Conservation (phyloP, 805 yeast genomes). For the Wickerhamiella lipophila region DNA sequence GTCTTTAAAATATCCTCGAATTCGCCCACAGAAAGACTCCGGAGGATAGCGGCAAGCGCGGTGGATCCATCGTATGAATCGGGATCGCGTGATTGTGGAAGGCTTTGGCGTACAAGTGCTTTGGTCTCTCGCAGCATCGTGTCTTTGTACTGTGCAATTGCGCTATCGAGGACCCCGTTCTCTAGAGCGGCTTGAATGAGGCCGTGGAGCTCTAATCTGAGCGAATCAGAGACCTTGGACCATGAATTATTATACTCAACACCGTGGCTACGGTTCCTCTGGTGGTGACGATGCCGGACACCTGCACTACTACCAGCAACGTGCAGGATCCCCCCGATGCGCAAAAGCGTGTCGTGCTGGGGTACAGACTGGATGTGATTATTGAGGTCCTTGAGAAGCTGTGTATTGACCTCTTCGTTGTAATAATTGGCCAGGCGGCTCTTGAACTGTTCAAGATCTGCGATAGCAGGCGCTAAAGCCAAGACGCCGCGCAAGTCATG, state of each 20-base stretch:
- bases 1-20: slow-evolving; percentile 56
- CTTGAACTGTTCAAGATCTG: neutral
- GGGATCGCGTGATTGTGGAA: slow-evolving; percentile 35
- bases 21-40: slow-evolving; percentile 57
- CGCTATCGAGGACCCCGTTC: slow-evolving; percentile 47
- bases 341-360: slow-evolving; percentile 36
- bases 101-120: slow-evolving; percentile 47
- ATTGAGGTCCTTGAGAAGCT: slow-evolving; percentile 50
- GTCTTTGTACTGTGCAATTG: slow-evolving; percentile 55
- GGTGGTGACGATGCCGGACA: neutral
- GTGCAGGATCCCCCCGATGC: slow-evolving; percentile 32
- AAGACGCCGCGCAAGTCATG: slow-evolving; percentile 6
- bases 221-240: slow-evolving; percentile 30
- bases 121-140: slow-evolving; percentile 59
- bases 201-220: slow-evolving; percentile 35
- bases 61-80: neutral
- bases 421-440: slow-evolving; percentile 46
- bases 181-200: slow-evolving; percentile 45
- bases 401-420: slow-evolving; percentile 42
- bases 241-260: slow-evolving; percentile 29
- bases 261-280: neutral
- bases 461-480: slow-evolving; percentile 8
- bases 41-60: slow-evolving; percentile 35
- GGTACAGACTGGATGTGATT: slow-evolving; percentile 42
- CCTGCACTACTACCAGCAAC: neutral